These are phyloP conservation scores for Acarospora socialis DNA, from an alignment of 2,329 filamentous ascomycete genomes.

Conservation along the genomic window DNA sequence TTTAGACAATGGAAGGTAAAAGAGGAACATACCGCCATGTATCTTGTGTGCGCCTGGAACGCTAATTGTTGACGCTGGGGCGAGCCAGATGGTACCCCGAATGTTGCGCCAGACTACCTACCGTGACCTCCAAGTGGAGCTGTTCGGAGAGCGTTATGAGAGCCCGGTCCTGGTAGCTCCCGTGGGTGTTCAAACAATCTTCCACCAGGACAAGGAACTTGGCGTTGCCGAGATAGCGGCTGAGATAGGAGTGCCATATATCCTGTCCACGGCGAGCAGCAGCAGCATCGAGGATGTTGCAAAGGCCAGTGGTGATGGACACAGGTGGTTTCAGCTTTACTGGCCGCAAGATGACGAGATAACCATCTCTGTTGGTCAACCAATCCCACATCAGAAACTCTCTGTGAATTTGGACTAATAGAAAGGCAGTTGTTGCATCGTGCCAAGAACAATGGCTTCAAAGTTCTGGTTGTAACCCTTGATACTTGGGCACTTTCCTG, in stretches of 20 bases:
- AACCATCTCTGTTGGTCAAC: conserved; percentile 34
- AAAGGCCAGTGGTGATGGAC: conserved; percentile 39
- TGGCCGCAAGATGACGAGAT: conserved; percentile 54
- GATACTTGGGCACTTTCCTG: conserved; percentile 58
- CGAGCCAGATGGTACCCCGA: conserved; percentile 38
- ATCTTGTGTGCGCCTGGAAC: background rate
- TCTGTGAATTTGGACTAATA: too few species aligned
- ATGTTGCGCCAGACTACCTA: conserved; percentile 33
- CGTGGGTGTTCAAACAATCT: conserved; percentile 53
- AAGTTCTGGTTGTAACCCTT: conserved; percentile 55
- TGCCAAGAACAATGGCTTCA: conserved; percentile 48
- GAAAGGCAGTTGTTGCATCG: conserved; percentile 41
- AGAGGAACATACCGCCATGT: too few species aligned
- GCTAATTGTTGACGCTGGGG: background rate
- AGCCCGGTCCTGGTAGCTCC: conserved; percentile 50
- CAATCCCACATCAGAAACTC: background rate
- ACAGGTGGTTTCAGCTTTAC: conserved; percentile 62
- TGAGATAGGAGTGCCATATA: conserved; percentile 48
- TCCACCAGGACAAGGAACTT: conserved; percentile 50
- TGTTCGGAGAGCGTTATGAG: conserved; percentile 37
- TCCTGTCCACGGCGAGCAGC: conserved; percentile 50
- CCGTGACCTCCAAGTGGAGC: conserved; percentile 35
- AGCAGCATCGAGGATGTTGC: conserved; percentile 54
- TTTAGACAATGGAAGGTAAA: conserved; percentile 38
- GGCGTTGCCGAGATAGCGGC: conserved; percentile 50